A percentile compares a stretch with the other conserved stretches of the same genome.
These are phyloP conservation scores for Colletotrichum camelliae DNA, from an alignment of 2,329 filamentous ascomycete genomes.

Conservation along the genomic window DNA sequence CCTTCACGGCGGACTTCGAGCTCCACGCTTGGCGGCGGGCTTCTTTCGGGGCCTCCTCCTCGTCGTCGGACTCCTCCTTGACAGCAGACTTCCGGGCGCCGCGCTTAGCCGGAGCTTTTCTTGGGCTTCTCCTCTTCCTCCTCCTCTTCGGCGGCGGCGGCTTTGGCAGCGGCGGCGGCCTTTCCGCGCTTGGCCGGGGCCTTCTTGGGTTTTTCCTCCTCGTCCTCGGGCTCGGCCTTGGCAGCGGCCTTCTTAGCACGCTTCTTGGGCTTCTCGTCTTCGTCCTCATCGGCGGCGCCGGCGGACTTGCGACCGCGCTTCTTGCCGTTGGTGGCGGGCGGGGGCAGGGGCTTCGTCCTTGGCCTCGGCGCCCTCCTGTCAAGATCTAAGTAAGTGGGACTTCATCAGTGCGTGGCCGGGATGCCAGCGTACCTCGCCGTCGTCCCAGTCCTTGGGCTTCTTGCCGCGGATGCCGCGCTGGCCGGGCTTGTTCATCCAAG, in stretches of 20 bases:
- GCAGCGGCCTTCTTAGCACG: slow-evolving; percentile 30
- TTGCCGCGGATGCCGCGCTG: slow-evolving; percentile 65
- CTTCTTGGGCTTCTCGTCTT: slow-evolving; percentile 3
- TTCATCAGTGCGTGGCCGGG: background rate
- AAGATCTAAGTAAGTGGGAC: background rate
- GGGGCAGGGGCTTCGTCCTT: background rate
- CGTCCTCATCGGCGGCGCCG: slow-evolving; percentile 19
- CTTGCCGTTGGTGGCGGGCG: slow-evolving; percentile 17
- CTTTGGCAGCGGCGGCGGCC: background rate
- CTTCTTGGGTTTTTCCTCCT: slow-evolving; percentile 31
- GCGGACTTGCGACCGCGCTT: slow-evolving; percentile 21
- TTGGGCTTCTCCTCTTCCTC: background rate
- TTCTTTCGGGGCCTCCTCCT: background rate
- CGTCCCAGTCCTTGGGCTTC: slow-evolving; percentile 30
- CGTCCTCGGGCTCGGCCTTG: slow-evolving; percentile 16
- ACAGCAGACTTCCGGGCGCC: background rate
- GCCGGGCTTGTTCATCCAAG: slow-evolving; percentile 74
- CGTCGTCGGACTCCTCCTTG: background rate
- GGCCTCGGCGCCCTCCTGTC: slow-evolving; percentile 32
- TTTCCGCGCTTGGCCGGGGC: background rate
- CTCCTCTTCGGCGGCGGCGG: background rate
- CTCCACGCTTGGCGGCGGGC: background rate
- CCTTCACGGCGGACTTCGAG: background rate
- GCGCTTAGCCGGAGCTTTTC: background rate
- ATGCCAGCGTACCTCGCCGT: slow-evolving; percentile 13